Percentiles rank a stretch among this genome's conserved stretches.
Conservation (phyloP, 352 stramenopile species). For the Thalassiosira mediterranea region DNA sequence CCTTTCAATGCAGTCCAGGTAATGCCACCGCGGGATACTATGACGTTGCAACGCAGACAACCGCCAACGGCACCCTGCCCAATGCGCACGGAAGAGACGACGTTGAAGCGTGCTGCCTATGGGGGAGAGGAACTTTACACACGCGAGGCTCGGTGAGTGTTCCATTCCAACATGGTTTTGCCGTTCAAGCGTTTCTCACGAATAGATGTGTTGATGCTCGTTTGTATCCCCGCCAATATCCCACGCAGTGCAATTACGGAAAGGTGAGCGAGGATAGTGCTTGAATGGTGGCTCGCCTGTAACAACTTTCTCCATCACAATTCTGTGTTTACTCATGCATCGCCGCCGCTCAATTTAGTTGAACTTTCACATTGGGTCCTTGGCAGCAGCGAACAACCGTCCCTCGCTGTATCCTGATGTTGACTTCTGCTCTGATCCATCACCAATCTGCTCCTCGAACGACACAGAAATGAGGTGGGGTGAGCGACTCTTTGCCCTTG, state of each 20-base stretch:
- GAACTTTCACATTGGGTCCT: constrained; percentile 36
- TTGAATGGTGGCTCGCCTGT: no score
- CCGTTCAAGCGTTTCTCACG: no score
- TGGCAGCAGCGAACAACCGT: constrained; percentile 9
- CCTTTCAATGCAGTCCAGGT: constrained; percentile 31
- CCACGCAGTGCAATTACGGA: constrained; percentile 18
- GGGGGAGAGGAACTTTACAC: constrained; percentile 29
- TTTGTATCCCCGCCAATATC: no score
- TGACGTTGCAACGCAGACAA: constrained; percentile 27
- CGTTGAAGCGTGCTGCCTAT: constrained; percentile 14
- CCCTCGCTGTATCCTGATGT: constrained; percentile 24
- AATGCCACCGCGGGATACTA: constrained; percentile 28
- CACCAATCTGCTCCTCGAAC: constrained; percentile 7
- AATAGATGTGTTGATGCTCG: no score
- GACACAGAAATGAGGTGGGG: constrained; percentile 18
- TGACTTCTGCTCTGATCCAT: constrained; percentile 39
- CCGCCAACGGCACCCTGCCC: constrained; percentile 18
- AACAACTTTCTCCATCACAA: no score
- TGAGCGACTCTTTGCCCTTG: no score
- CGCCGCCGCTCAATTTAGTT: constrained; percentile 11
- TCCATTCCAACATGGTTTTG: background rate
- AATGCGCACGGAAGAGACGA: background rate
- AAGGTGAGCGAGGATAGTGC: constrained; percentile 29
- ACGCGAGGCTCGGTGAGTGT: constrained; percentile 17
- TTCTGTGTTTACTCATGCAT: background rate